phyloP scores from a whole-genome alignment of 768 basidiomycete species.

The Boletus vermiculosoides region DNA sequence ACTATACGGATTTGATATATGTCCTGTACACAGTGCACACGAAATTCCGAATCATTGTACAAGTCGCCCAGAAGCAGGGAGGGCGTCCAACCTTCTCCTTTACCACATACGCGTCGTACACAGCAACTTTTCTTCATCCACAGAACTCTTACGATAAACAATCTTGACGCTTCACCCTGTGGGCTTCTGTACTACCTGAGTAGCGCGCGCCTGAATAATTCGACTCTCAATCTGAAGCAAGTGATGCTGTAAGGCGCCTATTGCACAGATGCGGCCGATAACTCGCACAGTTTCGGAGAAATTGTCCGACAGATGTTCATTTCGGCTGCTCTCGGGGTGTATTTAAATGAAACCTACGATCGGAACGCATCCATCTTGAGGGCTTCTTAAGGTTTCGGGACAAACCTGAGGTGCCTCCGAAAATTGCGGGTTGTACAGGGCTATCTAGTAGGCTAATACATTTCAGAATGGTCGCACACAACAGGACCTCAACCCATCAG shows the following conservation, averaged over 20 bases:
- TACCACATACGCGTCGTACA: not conserved
- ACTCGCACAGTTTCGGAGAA: not conserved
- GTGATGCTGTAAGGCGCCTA: not conserved
- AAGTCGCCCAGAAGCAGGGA: not conserved
- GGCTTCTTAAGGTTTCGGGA: not conserved
- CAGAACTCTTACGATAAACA: not conserved
- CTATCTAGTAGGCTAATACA: constrained; percentile 5
- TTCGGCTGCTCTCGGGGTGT: not conserved
- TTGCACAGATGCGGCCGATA: not conserved
- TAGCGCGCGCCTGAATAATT: not conserved
- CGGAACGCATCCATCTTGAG: not conserved
- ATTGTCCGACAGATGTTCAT: not conserved
- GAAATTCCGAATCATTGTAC: no score
- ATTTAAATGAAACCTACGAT: constrained; percentile 1
- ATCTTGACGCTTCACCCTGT: not conserved
- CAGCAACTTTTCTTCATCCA: not conserved
- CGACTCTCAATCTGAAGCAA: not conserved
- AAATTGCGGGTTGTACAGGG: not conserved
- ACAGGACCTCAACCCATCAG: constrained; percentile 1
- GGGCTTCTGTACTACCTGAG: not conserved
- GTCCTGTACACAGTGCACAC: not conserved
- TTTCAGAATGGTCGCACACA: not conserved
- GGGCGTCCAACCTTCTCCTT: no score
- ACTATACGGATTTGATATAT: not conserved
- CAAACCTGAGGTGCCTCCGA: not conserved